These are phyloP conservation scores for Euphorbia pulcherrima DNA, from an alignment of 345 rosid species.

Conservation along the genomic window DNA sequence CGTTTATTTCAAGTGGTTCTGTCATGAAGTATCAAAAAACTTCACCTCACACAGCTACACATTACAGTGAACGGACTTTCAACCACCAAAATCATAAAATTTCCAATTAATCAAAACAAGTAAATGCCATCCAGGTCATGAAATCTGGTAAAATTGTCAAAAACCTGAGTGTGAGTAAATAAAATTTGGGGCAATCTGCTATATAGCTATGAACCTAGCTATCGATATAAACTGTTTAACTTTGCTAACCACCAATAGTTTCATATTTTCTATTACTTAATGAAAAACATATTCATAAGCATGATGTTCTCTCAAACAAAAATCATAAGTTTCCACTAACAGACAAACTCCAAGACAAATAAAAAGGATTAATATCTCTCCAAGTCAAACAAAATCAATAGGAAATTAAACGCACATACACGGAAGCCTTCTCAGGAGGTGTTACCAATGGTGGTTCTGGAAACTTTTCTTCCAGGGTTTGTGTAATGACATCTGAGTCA, in stretches of 20 bases:
- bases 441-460: slow-evolving; percentile 75
- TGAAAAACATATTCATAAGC: not conserved
- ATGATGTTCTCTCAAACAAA: not conserved
- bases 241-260: not conserved
- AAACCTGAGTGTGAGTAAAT: not conserved
- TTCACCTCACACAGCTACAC: not conserved
- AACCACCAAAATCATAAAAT: not conserved
- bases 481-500: slow-evolving; percentile 88
- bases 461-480: slow-evolving; percentile 73
- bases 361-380: not conserved
- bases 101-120: not conserved
- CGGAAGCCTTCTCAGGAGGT: slow-evolving; percentile 79
- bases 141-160: not conserved
- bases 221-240: not conserved
- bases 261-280: not conserved
- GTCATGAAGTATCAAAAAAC: not conserved
- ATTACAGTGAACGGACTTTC: not conserved
- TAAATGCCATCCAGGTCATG: not conserved
- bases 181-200: not conserved
- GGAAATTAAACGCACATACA: slow-evolving; percentile 38
- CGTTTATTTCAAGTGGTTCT: not conserved
- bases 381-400: not conserved
- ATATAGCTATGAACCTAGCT: not conserved
- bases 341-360: not conserved
- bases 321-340: not conserved